Evolutionary conservation across 2,329 filamentous ascomycete species (phyloP).

Genomic region (Paraphaeosphaeria sporulosa): DNA sequence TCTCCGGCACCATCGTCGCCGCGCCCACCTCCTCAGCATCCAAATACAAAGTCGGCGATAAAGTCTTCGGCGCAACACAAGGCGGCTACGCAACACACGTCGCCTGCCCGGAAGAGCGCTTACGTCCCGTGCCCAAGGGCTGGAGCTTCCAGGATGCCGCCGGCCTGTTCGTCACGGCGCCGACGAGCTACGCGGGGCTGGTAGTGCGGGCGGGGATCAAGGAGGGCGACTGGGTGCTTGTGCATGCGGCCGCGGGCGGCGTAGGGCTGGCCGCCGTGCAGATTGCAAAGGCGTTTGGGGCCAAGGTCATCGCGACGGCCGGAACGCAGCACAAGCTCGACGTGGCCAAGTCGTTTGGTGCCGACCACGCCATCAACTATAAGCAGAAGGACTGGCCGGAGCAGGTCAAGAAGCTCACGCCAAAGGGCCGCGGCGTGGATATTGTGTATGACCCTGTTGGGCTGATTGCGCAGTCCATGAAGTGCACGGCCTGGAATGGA

Average conservation of each 20-base stretch:
- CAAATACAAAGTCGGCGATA: constrained; percentile 78
- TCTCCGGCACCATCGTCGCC: constrained; percentile 78
- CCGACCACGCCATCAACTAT: constrained; percentile 85
- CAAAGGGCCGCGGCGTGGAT: constrained; percentile 77
- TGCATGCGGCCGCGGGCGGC: constrained; percentile 91
- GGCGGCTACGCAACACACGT: constrained; percentile 86
- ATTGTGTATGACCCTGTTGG: constrained; percentile 96
- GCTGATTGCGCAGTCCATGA: constrained; percentile 84
- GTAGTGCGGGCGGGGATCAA: constrained; percentile 80
- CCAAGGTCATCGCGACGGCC: constrained; percentile 91
- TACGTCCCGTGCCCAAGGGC: constrained; percentile 78
- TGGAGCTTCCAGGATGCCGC: constrained; percentile 88
- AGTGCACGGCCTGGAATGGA: constrained; percentile 94
- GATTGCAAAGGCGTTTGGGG: constrained; percentile 89
- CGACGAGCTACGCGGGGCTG: constrained; percentile 85
- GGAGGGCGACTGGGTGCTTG: constrained; percentile 80
- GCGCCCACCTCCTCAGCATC: constrained; percentile 62
- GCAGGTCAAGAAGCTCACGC: constrained; percentile 79
- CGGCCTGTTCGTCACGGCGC: constrained; percentile 89
- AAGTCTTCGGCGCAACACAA: constrained; percentile 86
- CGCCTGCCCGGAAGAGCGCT: constrained; percentile 68
- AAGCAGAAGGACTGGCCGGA: constrained; percentile 68
- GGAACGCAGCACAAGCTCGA: constrained; percentile 81
- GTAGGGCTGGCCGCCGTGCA: constrained; percentile 92
- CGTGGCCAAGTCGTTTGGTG: constrained; percentile 80